These are phyloP conservation scores for Pyropia haitanensis DNA, from an alignment of 23 red algal genomes.

Conservation along the genomic window DNA sequence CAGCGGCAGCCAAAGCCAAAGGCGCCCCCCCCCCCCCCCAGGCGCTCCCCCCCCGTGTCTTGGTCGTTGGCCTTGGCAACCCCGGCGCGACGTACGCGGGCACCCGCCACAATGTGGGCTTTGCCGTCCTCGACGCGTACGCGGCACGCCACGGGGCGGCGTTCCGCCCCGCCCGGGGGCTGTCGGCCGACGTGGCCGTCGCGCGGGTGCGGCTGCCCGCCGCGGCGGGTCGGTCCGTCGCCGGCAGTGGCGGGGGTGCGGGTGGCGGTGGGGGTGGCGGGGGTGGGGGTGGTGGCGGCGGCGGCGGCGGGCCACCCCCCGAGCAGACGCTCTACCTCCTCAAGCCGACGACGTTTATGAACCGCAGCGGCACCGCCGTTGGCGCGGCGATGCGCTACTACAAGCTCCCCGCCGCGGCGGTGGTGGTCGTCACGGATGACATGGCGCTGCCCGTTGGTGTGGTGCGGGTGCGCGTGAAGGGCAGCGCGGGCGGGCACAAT, in stretches of 20 bases:
- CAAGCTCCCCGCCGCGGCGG: slow-evolving; percentile 22
- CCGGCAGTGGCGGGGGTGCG: background rate
- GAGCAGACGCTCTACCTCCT: slow-evolving; percentile 41
- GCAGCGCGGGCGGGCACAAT: slow-evolving; percentile 89
- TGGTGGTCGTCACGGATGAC: slow-evolving; percentile 87
- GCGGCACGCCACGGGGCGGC: slow-evolving; percentile 35
- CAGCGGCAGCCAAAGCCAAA: too few relatives aligned
- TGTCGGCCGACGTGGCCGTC: slow-evolving; percentile 28
- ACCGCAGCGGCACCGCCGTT: slow-evolving; percentile 59
- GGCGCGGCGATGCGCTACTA: slow-evolving; percentile 34
- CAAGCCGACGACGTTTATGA: slow-evolving; percentile 94
- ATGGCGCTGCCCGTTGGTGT: slow-evolving; percentile 51
- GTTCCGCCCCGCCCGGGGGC: slow-evolving; percentile 21
- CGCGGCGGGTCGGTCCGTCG: background rate
- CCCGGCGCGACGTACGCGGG: slow-evolving; percentile 53
- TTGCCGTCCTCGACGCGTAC: slow-evolving; percentile 39
- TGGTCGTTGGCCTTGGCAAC: slow-evolving; percentile 82
- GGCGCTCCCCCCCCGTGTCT: slow-evolving; percentile 23
- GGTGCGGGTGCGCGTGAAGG: slow-evolving; percentile 57
- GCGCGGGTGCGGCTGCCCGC: slow-evolving; percentile 1
- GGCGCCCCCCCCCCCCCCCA: background rate
- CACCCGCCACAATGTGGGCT: slow-evolving; percentile 90
- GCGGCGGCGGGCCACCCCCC: background rate
- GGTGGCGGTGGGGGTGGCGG: too few relatives aligned
- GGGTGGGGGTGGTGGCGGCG: background rate